phyloP scores from a whole-genome alignment of 2,329 filamentous ascomycete genomes.

The Colletotrichum tanaceti region DNA sequence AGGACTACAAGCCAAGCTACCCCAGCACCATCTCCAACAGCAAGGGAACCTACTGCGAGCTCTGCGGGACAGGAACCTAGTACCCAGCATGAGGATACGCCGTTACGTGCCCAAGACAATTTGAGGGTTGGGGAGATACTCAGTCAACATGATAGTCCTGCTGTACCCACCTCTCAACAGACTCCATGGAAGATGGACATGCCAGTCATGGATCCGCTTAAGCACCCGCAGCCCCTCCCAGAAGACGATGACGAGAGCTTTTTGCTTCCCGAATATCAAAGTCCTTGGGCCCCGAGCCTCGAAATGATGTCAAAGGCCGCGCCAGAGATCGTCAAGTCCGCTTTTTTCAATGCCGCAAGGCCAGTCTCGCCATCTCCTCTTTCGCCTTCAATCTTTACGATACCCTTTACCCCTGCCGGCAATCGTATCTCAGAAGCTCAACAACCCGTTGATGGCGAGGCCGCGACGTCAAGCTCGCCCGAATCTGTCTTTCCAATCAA shows the following conservation, averaged over 20 bases:
- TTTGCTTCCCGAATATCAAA: conserved; percentile 24
- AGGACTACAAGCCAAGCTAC: background rate
- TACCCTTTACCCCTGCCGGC: background rate
- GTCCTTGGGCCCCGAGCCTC: conserved; percentile 42
- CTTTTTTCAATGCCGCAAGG: background rate
- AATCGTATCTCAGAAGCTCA: conserved; percentile 40
- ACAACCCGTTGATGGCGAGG: conserved; percentile 43
- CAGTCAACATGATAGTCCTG: background rate
- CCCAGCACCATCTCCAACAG: background rate
- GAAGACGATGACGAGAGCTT: conserved; percentile 1
- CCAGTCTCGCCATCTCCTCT: conserved; percentile 19
- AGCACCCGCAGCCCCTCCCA: background rate
- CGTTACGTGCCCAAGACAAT: background rate
- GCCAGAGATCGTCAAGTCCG: conserved; percentile 15
- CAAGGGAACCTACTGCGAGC: background rate
- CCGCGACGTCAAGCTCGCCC: conserved; percentile 53
- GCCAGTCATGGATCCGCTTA: background rate
- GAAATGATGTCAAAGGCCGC: conserved; percentile 28
- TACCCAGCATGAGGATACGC: background rate
- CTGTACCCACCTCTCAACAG: conserved; percentile 30
- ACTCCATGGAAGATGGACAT: conserved; percentile 33
- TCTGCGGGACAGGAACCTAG: background rate
- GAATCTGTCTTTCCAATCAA: conserved; percentile 62
- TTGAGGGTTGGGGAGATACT: background rate
- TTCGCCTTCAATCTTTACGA: background rate